Evolutionary conservation across 2,329 filamentous ascomycete species (phyloP), one percentile per base, ranked within the genome.

Genomic region (Grosmannia huntii): DNA sequence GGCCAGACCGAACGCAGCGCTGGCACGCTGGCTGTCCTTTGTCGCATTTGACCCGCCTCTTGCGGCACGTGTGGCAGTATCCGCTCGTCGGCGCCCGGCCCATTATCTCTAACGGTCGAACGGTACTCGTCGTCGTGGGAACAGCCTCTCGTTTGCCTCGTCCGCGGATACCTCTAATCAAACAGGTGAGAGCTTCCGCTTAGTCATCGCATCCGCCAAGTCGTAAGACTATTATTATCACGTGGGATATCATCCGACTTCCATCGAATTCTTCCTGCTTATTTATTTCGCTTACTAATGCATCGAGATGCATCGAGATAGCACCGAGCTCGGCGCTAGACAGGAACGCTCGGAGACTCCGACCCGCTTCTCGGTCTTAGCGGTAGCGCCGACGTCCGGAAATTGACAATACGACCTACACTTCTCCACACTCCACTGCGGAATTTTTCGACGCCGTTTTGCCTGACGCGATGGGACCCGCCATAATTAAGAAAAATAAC

Each of bases 31-130:
- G 65, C 33, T 58, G 61, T 25, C 60, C 62, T 57, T 65, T 64
- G 57, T 67, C 66, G 54, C 65, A 67, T 56, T 66, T 67, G 55
- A 66, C 64, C 31, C 66, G 65, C 28, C 66, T 54, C 60, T 64
- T 62, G 48, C 66, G 62, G 59, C 65, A 66, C 7, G 65, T 66
- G 60, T 66, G 65, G 61, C 65, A 67, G 60, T 65, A 66, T 38
- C 65, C 65, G 57, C 66, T 67, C 11, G 64, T 66, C 41, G 65
- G 66, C 12, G 63, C 63, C 19, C 65, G 62, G 31, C 64, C 65
- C 65, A 67, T 68, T 14, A 36, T 41, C 38, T 41, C 7, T 41
- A 12, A 41, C 38, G 14, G 16, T 14, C 12, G 16, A 14, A 19
- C 12, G 6, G 14, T 16, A 2, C 38, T 41, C 38, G 16, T 14